Base-by-base conservation (phyloP, 2,329 filamentous ascomycete species). In the Fusarium mundagurra region DNA sequence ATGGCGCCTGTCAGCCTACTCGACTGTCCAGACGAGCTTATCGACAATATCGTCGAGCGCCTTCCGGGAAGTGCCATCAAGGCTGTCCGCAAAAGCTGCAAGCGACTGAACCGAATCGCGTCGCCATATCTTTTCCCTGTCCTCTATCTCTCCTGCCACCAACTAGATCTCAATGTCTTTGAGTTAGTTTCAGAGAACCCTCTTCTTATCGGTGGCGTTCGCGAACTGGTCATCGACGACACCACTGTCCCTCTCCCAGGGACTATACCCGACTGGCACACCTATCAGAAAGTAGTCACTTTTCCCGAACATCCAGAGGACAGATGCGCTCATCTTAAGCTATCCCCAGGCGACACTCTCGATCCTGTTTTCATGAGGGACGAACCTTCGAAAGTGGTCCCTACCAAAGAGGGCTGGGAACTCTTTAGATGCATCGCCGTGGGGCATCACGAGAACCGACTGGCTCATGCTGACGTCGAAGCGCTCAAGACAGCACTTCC, bases 211-310 rank as follows among this genome's bases (percentile, higher is more conserved):
- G 29, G 67, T 0, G 50, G 66, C 1, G 69, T 72, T 0, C 38
- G 29, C 5, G 67, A 74, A 27, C 51, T 74, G 0, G n/a, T 74
- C 5, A 61, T 74, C 10, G 67, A 74, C 6, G 66, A 74, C 36
- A 73, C 70, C 2, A 73, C 70, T 8, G 16, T 73, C 13, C 27
- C 34, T 36, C 34, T 18, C 8, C 34, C 34, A 8, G 34, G 10
- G 7, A 36, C 34, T 5, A 36, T 36, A 36, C 17, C 17, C 17
- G 34, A 36, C 34, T 54, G 34, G 58, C 1, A 2, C 1, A 20
- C 10, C 1, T 61, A 61, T 8, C 29, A 61, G 8, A 53, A 22
- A 4, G 27, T 50, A 0, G 33, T 60, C 16, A 33, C n/a, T 11
- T 8, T 27, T 8, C 43, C 24, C 8, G 5, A 45, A 7, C 5